A percentile compares a stretch with the other conserved stretches of the same genome.
These are phyloP conservation scores for Artemisia tridentata DNA, from an alignment of 129 eudicot species.

Conservation along the genomic window DNA sequence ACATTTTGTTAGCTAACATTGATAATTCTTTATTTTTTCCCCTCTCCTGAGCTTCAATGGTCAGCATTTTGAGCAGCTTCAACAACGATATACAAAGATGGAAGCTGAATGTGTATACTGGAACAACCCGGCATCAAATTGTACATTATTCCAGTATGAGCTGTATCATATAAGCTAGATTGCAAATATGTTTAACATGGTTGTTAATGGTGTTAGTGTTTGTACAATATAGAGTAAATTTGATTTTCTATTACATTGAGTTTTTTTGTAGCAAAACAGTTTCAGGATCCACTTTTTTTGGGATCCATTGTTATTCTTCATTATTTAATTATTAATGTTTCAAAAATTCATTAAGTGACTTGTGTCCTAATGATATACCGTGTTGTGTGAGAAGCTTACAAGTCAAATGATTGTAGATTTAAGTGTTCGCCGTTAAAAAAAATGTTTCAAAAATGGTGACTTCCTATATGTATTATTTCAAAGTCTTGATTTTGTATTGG, in stretches of 20 bases:
- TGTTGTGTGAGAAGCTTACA: no score
- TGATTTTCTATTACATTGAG: slow-evolving; percentile 8
- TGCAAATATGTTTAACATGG: slow-evolving; percentile 36
- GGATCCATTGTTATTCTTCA: slow-evolving; percentile 18
- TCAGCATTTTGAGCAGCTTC: slow-evolving; percentile 35
- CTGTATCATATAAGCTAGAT: slow-evolving; percentile 47
- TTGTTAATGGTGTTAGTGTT: slow-evolving; percentile 20
- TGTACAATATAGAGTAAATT: slow-evolving; percentile 38
- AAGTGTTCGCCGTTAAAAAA: no score
- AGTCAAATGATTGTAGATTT: no score
- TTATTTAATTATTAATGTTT: slow-evolving; percentile 8
- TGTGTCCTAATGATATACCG: no score
- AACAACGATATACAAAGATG: slow-evolving; percentile 23
- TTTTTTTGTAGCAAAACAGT: slow-evolving; percentile 15
- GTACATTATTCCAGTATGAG: slow-evolving; percentile 33
- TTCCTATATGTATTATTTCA: no score
- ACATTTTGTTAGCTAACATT: slow-evolving; percentile 51
- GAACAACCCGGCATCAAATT: background rate
- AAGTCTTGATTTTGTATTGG: no score
- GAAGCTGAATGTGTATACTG: slow-evolving; percentile 16
- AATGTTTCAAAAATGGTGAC: no score
- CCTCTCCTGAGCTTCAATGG: slow-evolving; percentile 26
- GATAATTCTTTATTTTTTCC: slow-evolving; percentile 78
- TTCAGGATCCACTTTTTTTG: slow-evolving; percentile 22
- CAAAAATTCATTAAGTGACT: background rate